Percentiles rank a stretch among this genome's conserved stretches.
Evolutionary conservation across 2,329 filamentous ascomycete species (phyloP).

Genomic region (Blastomyces gilchristii): DNA sequence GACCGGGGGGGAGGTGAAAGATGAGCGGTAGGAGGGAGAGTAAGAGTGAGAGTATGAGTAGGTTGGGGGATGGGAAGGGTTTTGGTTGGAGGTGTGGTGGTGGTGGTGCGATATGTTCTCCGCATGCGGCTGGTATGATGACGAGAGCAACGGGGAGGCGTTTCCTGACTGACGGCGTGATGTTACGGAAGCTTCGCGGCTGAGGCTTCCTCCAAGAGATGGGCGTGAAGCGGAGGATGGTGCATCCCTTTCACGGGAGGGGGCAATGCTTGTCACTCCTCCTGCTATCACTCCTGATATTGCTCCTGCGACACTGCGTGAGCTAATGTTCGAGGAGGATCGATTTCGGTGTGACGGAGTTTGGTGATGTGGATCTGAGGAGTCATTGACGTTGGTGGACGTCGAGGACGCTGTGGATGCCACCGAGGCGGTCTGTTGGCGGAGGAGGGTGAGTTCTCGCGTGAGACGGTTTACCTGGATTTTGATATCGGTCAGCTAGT

Average conservation of each 20-base stretch:
- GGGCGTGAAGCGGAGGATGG: slow-evolving; percentile 22
- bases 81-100: slow-evolving; percentile 19
- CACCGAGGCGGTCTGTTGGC: slow-evolving; percentile 55
- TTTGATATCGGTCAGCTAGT: not conserved
- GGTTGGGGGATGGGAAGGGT: slow-evolving; percentile 21
- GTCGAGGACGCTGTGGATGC: slow-evolving; percentile 51
- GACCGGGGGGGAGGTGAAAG: slow-evolving; percentile 1
- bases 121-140: slow-evolving; percentile 21
- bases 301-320: slow-evolving; percentile 29
- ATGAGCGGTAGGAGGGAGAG: slow-evolving; percentile 21
- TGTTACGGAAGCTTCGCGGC: slow-evolving; percentile 35
- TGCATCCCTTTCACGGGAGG: slow-evolving; percentile 30
- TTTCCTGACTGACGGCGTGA: slow-evolving; percentile 27
- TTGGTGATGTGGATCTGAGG: slow-evolving; percentile 38
- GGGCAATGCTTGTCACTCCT: slow-evolving; percentile 35
- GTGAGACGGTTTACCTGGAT: slow-evolving; percentile 83
- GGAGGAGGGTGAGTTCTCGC: slow-evolving; percentile 76
- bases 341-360: slow-evolving; percentile 47
- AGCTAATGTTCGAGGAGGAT: slow-evolving; percentile 46
- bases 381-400: slow-evolving; percentile 42
- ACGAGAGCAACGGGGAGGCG: slow-evolving; percentile 24
- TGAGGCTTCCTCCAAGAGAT: slow-evolving; percentile 25
- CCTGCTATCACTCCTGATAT: slow-evolving; percentile 24
- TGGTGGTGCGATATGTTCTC: slow-evolving; percentile 12
- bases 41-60: slow-evolving; percentile 21